Base-by-base conservation (phyloP, 495 filamentous ascomycete species). In the Penicillium pulvis region DNA sequence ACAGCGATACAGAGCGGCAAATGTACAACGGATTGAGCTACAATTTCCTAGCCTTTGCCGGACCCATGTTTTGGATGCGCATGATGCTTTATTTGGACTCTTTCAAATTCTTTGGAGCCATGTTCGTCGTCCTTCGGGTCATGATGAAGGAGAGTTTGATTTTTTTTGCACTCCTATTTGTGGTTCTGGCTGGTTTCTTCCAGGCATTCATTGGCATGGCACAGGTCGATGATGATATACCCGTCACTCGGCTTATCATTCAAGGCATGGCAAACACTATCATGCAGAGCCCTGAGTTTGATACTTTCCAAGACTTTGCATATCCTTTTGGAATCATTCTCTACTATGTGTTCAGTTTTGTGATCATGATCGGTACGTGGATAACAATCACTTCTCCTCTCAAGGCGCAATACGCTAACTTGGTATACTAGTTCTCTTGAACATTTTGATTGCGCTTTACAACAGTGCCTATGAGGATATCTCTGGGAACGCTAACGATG, bases 71-170 rank as follows among this genome's bases (percentile, higher is more conserved):
- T 72, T 98, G 94, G 94, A 85, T 87, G 65, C 90, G 94, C 16
- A 82, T 98, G 66, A 80, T 98, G 57, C 85, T 98, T 8, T 98
- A 96, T 68, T 82, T 98, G 9, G 94, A 98, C 76, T 88, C 86
- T 0, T 91, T 94, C 76, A 88, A 90, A 58, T 98, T 98, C 81
- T 98, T 98, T 61, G 94, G 94, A 44, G 91, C 91, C 51, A 98
- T 98, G 95, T 81, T 98, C 35, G 93, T 98, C 8, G 90, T 98
- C 5, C 77, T 98, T 35, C 92, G 97, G 66, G 92, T 98, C 51
- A 98, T 98, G 95, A 98, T 98, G 94, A 91, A 93, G 65, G 94
- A 98, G 69, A 95, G 90, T 55, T 75, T 98, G 53, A 97, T 98
- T 61, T 98, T 98, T 81, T 98, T 98, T 64, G 90, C 92, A 7